These are phyloP conservation scores for Clarireedia monteithiana DNA, from an alignment of 2,329 filamentous ascomycete species.

Conservation along the genomic window DNA sequence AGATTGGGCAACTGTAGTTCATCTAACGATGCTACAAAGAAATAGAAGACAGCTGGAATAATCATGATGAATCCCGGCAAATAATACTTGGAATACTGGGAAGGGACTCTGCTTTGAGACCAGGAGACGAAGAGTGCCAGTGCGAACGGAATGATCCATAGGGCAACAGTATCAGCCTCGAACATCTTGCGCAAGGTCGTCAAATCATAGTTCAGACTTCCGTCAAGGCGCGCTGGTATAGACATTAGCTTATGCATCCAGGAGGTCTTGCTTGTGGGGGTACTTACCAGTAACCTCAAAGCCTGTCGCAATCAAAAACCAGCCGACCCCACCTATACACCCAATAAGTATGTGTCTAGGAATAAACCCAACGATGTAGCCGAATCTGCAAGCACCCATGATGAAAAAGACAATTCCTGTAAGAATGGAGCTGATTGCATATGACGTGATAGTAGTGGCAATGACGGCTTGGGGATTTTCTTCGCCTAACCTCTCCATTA, in stretches of 20 bases:
- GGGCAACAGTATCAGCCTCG: conserved; percentile 61
- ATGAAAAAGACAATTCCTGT: conserved; percentile 88
- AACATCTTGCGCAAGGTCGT: conserved; percentile 70
- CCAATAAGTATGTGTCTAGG: conserved; percentile 93
- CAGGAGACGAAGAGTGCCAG: conserved; percentile 71
- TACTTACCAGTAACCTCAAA: conserved; percentile 62
- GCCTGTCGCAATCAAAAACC: conserved; percentile 86
- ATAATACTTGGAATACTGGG: conserved; percentile 81
- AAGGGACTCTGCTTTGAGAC: conserved; percentile 67
- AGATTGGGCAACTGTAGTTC: conserved; percentile 59
- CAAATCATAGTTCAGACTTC: conserved; percentile 74
- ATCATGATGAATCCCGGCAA: conserved; percentile 78
- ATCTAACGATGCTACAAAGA: conserved; percentile 63
- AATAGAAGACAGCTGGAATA: conserved; percentile 71
- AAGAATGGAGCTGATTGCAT: conserved; percentile 81
- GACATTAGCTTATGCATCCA: background rate
- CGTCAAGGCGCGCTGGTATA: conserved; percentile 66
- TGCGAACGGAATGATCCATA: conserved; percentile 75
- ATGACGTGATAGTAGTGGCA: conserved; percentile 88
- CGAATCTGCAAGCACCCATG: conserved; percentile 80
- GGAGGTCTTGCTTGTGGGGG: background rate
- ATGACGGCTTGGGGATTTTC: conserved; percentile 79
- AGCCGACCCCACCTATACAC: conserved; percentile 94
- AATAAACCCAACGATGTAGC: conserved; percentile 93
- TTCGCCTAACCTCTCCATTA: conserved; percentile 69